These are phyloP conservation scores for Angophora floribunda DNA, from an alignment of 345 rosid species.

Conservation along the genomic window DNA sequence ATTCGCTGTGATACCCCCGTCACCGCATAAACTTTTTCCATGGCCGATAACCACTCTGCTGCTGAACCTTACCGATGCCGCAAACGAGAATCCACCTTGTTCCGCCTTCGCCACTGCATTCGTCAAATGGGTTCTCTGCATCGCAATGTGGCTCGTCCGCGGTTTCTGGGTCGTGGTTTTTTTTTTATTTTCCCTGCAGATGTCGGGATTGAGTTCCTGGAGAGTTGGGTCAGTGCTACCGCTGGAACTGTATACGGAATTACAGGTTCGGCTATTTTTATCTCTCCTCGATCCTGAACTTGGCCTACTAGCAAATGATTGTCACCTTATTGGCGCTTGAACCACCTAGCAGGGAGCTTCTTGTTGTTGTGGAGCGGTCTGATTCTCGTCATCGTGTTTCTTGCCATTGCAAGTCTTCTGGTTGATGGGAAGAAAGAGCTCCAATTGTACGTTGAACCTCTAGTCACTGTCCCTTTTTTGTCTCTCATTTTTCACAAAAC, in stretches of 20 bases:
- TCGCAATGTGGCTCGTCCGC: constrained; percentile 43
- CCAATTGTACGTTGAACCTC: constrained; percentile 21
- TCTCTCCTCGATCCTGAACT: background rate
- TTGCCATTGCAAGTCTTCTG: constrained; percentile 37
- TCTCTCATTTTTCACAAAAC: background rate
- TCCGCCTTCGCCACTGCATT: background rate
- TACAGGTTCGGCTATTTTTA: constrained; percentile 28
- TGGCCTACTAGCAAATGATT: background rate
- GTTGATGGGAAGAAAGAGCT: constrained; percentile 43
- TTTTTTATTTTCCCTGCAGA: constrained; percentile 36
- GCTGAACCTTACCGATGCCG: background rate
- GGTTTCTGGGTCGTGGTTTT: constrained; percentile 48
- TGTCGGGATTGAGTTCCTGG: constrained; percentile 21
- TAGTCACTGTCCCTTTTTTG: background rate
- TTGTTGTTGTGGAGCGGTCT: constrained; percentile 65
- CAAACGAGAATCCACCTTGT: background rate
- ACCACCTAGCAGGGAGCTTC: constrained; percentile 42
- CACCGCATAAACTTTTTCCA: background rate
- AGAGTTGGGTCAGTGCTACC: constrained; percentile 22
- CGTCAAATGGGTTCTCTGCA: constrained; percentile 38
- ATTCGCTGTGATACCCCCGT: background rate
- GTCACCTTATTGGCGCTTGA: background rate
- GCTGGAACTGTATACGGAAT: constrained; percentile 33
- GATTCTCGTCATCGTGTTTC: constrained; percentile 39
- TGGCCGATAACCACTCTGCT: background rate